phyloP scores from a whole-genome alignment of 768 basidiomycete genomes.

The Leccinum boreale region DNA sequence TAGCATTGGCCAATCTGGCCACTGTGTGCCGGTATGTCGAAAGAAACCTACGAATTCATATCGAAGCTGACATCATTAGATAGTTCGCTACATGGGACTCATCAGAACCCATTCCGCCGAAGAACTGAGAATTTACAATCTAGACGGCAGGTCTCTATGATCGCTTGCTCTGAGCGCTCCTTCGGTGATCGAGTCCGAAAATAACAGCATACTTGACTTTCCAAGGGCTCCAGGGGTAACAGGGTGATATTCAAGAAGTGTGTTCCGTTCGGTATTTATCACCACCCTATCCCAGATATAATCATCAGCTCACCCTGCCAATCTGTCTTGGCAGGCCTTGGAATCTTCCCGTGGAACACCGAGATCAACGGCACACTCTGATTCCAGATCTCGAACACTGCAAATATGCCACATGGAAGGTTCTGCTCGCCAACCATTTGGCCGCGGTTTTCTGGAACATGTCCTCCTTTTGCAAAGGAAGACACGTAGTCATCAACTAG shows the following conservation, averaged over 20 bases:
- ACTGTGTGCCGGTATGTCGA: not conserved
- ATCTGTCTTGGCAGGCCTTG: constrained; percentile 1
- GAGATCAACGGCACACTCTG: not conserved
- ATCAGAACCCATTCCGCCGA: not conserved
- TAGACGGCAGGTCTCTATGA: fast-evolving
- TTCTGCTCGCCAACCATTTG: too few relatives aligned
- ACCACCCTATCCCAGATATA: not conserved
- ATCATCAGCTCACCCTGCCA: not conserved
- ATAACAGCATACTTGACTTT: not conserved
- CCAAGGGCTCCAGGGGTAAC: not conserved
- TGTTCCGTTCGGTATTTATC: not conserved
- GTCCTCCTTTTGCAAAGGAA: too few relatives aligned
- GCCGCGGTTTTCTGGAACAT: not conserved
- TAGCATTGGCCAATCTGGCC: not conserved
- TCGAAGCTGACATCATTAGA: not conserved
- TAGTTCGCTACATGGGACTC: not conserved
- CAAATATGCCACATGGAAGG: not conserved
- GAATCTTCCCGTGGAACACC: not conserved
- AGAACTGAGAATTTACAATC: not conserved
- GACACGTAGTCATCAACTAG: not conserved
- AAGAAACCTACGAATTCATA: constrained; percentile 2
- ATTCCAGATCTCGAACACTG: not conserved
- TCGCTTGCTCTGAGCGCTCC: not conserved
- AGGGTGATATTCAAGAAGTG: not conserved
- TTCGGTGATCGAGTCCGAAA: not conserved